Percentiles rank a stretch among this genome's conserved stretches.
Evolutionary conservation across 805 yeast species (phyloP).

Genomic region (Yarrowia sp.): DNA sequence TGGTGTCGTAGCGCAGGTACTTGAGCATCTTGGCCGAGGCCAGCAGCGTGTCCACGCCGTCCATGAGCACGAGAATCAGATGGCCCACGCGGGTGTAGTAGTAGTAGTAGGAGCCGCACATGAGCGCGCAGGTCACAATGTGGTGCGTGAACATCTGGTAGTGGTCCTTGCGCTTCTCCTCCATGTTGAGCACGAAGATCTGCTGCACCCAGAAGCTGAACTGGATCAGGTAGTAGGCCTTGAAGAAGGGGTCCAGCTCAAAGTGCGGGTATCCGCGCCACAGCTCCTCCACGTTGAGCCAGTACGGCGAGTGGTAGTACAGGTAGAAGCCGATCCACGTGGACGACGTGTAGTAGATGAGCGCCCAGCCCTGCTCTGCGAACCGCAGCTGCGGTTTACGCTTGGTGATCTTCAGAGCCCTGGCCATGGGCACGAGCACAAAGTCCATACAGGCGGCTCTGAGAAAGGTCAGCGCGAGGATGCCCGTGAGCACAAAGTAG

Average conservation of each 20-base stretch:
- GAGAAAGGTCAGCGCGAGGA: conserved; percentile 55
- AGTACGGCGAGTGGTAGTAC: conserved; percentile 59
- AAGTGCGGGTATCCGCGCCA: conserved; percentile 76
- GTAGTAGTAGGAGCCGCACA: conserved; percentile 68
- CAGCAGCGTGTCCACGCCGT: conserved; percentile 70
- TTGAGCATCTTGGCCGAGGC: conserved; percentile 73
- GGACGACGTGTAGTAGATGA: conserved; percentile 56
- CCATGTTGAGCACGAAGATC: conserved; percentile 70
- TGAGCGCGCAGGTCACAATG: conserved; percentile 67
- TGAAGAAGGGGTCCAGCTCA: conserved; percentile 51
- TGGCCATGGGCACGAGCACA: conserved; percentile 58
- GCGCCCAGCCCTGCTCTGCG: conserved; percentile 84
- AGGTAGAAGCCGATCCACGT: conserved; percentile 58
- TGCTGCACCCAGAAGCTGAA: conserved; percentile 82
- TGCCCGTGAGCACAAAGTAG: conserved; percentile 49
- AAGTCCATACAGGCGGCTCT: conserved; percentile 61
- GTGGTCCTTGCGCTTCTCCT: conserved; percentile 77
- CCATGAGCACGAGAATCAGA: conserved; percentile 75
- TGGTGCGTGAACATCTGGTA: conserved; percentile 87
- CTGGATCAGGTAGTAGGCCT: conserved; percentile 68
- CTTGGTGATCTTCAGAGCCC: conserved; percentile 43
- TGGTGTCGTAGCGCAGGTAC: conserved; percentile 58
- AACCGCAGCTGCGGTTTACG: conserved; percentile 61
- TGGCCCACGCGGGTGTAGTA: conserved; percentile 78
- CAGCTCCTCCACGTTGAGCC: conserved; percentile 53